Percentiles rank a stretch among this genome's conserved stretches.
Evolutionary conservation across 2,329 filamentous ascomycete genomes (phyloP).

Genomic region (Penicillium expansum): DNA sequence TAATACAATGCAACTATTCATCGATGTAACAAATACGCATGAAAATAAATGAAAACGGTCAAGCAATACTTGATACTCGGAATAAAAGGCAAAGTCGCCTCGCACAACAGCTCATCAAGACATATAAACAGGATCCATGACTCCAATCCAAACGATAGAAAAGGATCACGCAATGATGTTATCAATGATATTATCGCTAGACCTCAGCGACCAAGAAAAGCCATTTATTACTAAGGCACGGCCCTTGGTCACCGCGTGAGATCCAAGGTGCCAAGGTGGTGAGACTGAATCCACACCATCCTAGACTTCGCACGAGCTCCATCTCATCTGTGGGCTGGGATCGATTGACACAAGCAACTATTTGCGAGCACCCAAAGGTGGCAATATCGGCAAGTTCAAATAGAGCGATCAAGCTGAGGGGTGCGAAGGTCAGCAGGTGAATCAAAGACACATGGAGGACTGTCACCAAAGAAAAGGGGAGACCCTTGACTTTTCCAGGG

Average conservation of each 20-base stretch:
- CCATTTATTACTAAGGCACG: conserved; percentile 74
- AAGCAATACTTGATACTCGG: neutral
- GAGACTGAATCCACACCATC: conserved; percentile 90
- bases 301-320: conserved; percentile 72
- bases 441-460: neutral
- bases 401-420: conserved; percentile 72
- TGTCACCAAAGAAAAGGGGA: neutral
- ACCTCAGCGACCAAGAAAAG: conserved; percentile 86
- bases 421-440: neutral
- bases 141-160: neutral
- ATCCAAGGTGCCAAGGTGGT: conserved; percentile 75
- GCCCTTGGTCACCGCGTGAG: conserved; percentile 48
- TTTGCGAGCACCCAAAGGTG: conserved; percentile 67
- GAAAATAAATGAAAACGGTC: neutral
- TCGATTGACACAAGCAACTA: conserved; percentile 80
- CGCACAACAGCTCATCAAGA: neutral
- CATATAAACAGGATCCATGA: neutral
- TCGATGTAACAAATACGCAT: neutral
- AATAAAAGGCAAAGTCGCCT: neutral
- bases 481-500: neutral
- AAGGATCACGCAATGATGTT: neutral
- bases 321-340: conserved; percentile 60
- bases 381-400: conserved; percentile 81
- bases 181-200: conserved; percentile 40
- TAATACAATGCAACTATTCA: neutral